Conservation (phyloP, 805 yeast genomes). For the Grigorovia transvaalensis region DNA sequence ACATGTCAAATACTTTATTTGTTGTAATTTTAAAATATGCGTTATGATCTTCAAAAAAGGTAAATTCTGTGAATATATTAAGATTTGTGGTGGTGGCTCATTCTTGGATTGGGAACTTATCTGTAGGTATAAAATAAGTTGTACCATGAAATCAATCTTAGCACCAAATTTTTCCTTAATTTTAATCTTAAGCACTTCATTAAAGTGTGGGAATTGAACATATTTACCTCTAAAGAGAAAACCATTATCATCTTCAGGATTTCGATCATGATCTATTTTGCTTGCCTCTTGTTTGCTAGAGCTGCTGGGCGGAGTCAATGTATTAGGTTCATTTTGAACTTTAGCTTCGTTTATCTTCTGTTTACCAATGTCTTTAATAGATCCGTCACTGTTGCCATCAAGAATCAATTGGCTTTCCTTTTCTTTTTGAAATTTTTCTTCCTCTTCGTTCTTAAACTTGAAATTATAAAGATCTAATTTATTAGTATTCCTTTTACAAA, state of each 20-base stretch:
- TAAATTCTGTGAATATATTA: constrained; percentile 84
- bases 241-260: neutral
- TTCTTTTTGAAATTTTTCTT: neutral
- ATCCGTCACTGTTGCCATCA: too few species aligned
- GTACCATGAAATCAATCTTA: constrained; percentile 73
- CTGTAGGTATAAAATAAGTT: constrained; percentile 57
- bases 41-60: constrained; percentile 59
- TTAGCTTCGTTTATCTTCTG: too few species aligned
- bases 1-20: constrained; percentile 34
- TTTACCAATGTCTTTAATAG: too few species aligned
- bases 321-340: neutral
- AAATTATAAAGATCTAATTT: constrained; percentile 54
- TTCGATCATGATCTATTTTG: too few species aligned
- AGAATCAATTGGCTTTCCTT: neutral
- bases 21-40: constrained; percentile 50
- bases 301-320: neutral
- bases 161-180: constrained; percentile 59
- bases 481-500: constrained; percentile 54
- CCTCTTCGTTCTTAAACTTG: constrained; percentile 32
- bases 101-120: constrained; percentile 34
- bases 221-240: constrained; percentile 10
- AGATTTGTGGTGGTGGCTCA: constrained; percentile 49
- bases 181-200: constrained; percentile 36
- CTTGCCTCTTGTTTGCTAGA: neutral
- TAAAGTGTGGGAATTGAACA: constrained; percentile 23